Percentiles rank a stretch among this genome's conserved stretches.
These are phyloP conservation scores for Xylaria arbuscula DNA, from an alignment of 2,329 filamentous ascomycete species.

Conservation along the genomic window DNA sequence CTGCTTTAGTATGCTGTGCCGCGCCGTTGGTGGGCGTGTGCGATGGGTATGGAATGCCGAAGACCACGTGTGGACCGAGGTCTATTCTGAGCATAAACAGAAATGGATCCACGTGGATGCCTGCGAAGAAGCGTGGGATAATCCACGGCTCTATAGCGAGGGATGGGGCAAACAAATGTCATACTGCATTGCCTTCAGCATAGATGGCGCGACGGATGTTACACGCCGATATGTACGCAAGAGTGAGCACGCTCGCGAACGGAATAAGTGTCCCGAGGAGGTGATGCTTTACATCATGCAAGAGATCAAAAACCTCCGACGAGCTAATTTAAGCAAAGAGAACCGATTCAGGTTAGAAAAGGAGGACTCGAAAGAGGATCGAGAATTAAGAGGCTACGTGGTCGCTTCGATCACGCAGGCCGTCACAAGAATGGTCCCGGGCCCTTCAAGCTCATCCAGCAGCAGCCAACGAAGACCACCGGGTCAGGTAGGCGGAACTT, in stretches of 20 bases:
- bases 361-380: constrained; percentile 80
- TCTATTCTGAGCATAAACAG: constrained; percentile 92
- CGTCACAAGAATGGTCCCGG: constrained; percentile 74
- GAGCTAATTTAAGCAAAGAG: constrained; percentile 86
- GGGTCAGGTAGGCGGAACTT: constrained; percentile 19
- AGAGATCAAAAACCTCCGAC: constrained; percentile 87
- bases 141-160: constrained; percentile 89
- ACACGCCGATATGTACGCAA: constrained; percentile 78
- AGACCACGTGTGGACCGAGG: constrained; percentile 97
- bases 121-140: constrained; percentile 95
- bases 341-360: constrained; percentile 84
- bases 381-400: constrained; percentile 78
- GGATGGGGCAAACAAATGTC: constrained; percentile 97
- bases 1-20: constrained; percentile 98
- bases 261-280: constrained; percentile 85
- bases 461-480: constrained; percentile 35
- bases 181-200: constrained; percentile 96
- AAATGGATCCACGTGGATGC: constrained; percentile 97
- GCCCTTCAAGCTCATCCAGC: constrained; percentile 50
- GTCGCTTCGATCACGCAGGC: constrained; percentile 79
- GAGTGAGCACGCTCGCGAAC: constrained; percentile 75
- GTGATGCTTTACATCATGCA: constrained; percentile 91
- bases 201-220: constrained; percentile 79
- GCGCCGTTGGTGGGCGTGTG: constrained; percentile 88
- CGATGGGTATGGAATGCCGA: constrained; percentile 99